phyloP scores from a whole-genome alignment of 1,284 basidiomycete species.

The Tylopilus sp. region DNA sequence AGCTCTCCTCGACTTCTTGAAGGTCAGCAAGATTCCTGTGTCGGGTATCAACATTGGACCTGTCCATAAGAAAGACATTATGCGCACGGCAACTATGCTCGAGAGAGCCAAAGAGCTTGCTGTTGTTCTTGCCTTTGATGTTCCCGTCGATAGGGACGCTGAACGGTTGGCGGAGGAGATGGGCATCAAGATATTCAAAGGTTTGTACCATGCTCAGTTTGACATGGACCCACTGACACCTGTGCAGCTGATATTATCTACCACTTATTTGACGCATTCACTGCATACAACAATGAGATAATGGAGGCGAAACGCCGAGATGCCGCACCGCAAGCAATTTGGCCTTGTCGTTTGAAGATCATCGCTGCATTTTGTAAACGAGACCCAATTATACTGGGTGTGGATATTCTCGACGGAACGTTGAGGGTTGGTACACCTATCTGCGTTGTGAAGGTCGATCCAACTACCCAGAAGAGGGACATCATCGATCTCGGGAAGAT shows the following conservation, averaged over 20 bases:
- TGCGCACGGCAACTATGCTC: constrained; percentile 91
- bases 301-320: constrained; percentile 90
- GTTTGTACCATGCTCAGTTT: constrained; percentile 37
- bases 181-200: constrained; percentile 92
- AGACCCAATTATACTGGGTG: constrained; percentile 96
- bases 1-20: constrained; percentile 94
- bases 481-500: constrained; percentile 93
- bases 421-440: constrained; percentile 94
- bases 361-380: constrained; percentile 95
- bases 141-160: constrained; percentile 89
- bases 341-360: constrained; percentile 93
- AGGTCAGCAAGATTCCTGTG: constrained; percentile 94
- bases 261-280: constrained; percentile 97
- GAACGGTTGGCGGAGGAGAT: constrained; percentile 90
- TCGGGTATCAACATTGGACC: constrained; percentile 98
- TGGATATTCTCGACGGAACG: constrained; percentile 93
- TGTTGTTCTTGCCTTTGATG: constrained; percentile 96
- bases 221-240: constrained; percentile 1
- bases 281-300: constrained; percentile 92
- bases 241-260: constrained; percentile 92
- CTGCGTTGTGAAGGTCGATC: constrained; percentile 89
- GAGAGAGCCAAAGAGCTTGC: constrained; percentile 96
- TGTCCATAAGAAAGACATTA: constrained; percentile 94
- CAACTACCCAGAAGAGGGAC: constrained; percentile 84
- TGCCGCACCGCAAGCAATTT: constrained; percentile 92